These are phyloP conservation scores for Leccinum disarticulatum DNA, from an alignment of 768 basidiomycete genomes.

Conservation along the genomic window DNA sequence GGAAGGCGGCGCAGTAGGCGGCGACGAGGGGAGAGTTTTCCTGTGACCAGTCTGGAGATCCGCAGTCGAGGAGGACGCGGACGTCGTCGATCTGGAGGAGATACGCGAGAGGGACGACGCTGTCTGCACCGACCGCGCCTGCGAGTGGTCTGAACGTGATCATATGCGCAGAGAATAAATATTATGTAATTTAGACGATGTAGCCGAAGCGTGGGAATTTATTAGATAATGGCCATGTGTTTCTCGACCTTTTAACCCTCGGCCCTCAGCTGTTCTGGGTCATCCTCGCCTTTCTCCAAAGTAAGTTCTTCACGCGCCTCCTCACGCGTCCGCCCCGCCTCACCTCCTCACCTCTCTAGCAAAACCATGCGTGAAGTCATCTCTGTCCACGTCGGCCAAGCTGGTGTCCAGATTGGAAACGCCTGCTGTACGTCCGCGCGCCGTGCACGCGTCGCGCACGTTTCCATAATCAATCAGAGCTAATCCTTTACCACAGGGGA, in stretches of 20 bases:
- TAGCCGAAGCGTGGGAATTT: constrained; percentile 26
- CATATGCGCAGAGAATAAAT: constrained; percentile 45
- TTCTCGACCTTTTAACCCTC: constrained; percentile 41
- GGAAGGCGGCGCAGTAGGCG: constrained; percentile 63
- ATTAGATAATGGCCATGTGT: constrained; percentile 37
- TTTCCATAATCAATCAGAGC: constrained; percentile 3
- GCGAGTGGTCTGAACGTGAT: constrained; percentile 94
- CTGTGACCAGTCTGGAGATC: constrained; percentile 83
- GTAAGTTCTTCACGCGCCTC: constrained; percentile 32
- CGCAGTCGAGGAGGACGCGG: constrained; percentile 90
- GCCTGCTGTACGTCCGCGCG: constrained; percentile 83
- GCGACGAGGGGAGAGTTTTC: constrained; percentile 40
- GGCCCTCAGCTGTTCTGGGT: constrained; percentile 32
- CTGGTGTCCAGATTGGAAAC: constrained; percentile 97
- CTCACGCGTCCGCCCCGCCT: constrained; percentile 22
- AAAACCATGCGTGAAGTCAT: constrained; percentile 90
- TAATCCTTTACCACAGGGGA: constrained; percentile 66
- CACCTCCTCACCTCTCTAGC: constrained; percentile 4
- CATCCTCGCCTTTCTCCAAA: constrained; percentile 30
- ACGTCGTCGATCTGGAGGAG: constrained; percentile 94
- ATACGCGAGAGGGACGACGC: constrained; percentile 71
- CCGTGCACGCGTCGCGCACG: constrained; percentile 17
- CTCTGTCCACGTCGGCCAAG: constrained; percentile 98
- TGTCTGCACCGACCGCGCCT: constrained; percentile 70
- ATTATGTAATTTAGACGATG: constrained; percentile 4